These are phyloP conservation scores for Debaryomyces coudertii DNA, from an alignment of 1,139 yeast species.

Conservation along the genomic window DNA sequence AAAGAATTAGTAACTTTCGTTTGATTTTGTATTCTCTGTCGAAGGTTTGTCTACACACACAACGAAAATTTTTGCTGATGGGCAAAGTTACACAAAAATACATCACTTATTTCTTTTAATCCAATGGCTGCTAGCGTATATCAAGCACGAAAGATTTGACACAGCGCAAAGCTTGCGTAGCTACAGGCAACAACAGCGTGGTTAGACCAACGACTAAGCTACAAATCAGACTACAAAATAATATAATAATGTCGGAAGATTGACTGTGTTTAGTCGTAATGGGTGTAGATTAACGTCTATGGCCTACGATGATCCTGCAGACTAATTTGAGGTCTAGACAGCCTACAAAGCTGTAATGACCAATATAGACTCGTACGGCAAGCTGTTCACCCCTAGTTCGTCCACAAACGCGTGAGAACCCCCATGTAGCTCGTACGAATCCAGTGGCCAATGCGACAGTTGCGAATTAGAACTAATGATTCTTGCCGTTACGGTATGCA, in stretches of 20 bases:
- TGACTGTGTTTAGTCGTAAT: too few species aligned
- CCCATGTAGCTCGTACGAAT: not conserved
- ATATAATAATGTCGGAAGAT: not conserved
- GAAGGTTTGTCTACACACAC: not conserved
- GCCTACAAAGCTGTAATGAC: not conserved
- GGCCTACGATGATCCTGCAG: too few species aligned
- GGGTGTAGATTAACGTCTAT: too few species aligned
- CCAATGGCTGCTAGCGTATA: not conserved
- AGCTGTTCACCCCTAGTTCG: not conserved
- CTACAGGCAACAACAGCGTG: not conserved
- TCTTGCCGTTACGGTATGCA: not conserved
- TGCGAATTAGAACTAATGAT: not conserved
- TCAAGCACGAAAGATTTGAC: too few species aligned
- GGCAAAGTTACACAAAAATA: slow-evolving; percentile 4
- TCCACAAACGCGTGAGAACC: not conserved
- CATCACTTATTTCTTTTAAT: not conserved
- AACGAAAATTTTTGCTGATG: slow-evolving; percentile 8
- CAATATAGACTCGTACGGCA: not conserved
- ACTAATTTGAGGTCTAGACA: too few species aligned
- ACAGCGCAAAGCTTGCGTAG: not conserved
- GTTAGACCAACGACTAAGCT: too few species aligned
- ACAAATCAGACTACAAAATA: not conserved
- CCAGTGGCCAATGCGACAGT: not conserved
- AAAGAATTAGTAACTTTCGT: not conserved
- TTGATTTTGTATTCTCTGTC: not conserved